These are phyloP conservation scores for Zygotorulaspora sp. DNA, from an alignment of 805 yeast species.

Conservation along the genomic window DNA sequence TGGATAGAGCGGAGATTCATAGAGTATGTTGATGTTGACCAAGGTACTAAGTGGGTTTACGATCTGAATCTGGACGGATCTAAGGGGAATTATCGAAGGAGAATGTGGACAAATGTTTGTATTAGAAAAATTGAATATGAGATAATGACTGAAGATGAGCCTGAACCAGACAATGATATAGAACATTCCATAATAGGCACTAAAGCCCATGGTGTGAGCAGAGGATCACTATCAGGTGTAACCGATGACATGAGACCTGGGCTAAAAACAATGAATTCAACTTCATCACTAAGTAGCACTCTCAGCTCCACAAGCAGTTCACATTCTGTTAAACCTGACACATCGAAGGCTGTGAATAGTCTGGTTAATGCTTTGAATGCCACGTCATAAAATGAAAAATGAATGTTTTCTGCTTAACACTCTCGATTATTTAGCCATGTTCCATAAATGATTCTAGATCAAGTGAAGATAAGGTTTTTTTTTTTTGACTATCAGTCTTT, in stretches of 20 bases:
- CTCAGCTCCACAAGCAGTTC: conserved; percentile 8
- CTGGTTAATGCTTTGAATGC: conserved; percentile 12
- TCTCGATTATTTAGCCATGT: conserved; percentile 9
- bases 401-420: too few relatives aligned
- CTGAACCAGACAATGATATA: conserved; percentile 13
- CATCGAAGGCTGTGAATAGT: conserved; percentile 12
- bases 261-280: conserved; percentile 8
- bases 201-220: conserved; percentile 23
- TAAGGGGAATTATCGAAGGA: conserved; percentile 46
- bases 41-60: conserved; percentile 83
- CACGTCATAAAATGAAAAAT: conserved; percentile 4
- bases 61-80: conserved; percentile 42
- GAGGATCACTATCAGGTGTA: conserved; percentile 25
- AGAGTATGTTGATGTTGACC: conserved; percentile 57
- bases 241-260: conserved; percentile 8
- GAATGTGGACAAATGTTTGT: conserved; percentile 59
- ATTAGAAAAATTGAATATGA: conserved; percentile 23
- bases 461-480: conserved; percentile 35
- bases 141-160: conserved; percentile 6
- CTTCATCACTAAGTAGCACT: conserved; percentile 5
- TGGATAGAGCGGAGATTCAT: conserved; percentile 60
- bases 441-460: conserved; percentile 50
- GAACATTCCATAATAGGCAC: conserved; percentile 21
- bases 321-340: conserved; percentile 5
- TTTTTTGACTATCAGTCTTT: conserved; percentile 39